Conservation (phyloP, 257 asterid species). For the Primulina tabacum region DNA sequence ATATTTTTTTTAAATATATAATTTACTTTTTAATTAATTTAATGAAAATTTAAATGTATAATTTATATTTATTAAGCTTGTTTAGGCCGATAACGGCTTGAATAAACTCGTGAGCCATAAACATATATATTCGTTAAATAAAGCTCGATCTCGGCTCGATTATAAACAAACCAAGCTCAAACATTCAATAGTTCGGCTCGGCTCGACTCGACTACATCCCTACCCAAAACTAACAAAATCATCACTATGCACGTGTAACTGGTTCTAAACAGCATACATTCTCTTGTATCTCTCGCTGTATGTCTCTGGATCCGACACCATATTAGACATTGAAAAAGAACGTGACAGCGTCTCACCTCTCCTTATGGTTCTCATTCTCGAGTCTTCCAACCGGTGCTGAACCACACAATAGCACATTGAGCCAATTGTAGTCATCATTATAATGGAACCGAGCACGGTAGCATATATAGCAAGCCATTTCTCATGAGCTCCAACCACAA, state of each 20-base stretch:
- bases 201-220: too few relatives aligned
- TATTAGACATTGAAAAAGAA: conserved; percentile 60
- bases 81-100: too few relatives aligned
- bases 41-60: too few relatives aligned
- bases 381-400: conserved; percentile 74
- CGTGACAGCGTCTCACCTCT: conserved; percentile 56
- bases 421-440: conserved; percentile 88
- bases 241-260: background rate
- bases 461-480: conserved; percentile 80
- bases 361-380: conserved; percentile 68
- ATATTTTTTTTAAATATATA: too few relatives aligned
- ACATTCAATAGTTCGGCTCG: too few relatives aligned
- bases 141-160: too few relatives aligned
- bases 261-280: conserved; percentile 74
- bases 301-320: conserved; percentile 64
- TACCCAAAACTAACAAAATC: background rate
- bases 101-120: too few relatives aligned
- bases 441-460: conserved; percentile 65
- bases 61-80: too few relatives aligned
- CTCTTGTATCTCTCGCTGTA: conserved; percentile 66
- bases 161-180: too few relatives aligned
- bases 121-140: too few relatives aligned
- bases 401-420: conserved; percentile 88
- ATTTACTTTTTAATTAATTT: too few relatives aligned
- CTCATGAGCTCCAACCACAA: conserved; percentile 75